phyloP scores from a whole-genome alignment of 2,329 filamentous ascomycete genomes.

The Colletotrichum shisoi region DNA sequence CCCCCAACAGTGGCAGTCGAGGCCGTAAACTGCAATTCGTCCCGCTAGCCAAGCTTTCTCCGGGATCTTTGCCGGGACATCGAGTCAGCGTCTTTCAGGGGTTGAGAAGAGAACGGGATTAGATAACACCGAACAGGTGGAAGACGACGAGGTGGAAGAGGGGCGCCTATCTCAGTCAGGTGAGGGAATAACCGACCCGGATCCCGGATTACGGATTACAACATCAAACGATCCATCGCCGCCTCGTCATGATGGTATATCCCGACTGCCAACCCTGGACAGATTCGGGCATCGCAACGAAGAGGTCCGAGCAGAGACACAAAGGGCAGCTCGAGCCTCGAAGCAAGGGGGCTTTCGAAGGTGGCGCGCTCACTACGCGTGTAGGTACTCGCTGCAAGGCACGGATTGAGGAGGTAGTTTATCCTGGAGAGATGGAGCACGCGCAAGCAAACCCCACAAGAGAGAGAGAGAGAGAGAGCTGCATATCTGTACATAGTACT shows the following conservation, averaged over 20 bases:
- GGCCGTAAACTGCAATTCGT: slow-evolving; percentile 32
- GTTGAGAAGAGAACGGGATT: too few relatives aligned
- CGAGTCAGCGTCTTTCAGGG: slow-evolving; percentile 8
- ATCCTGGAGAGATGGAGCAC: not conserved
- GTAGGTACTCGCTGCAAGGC: slow-evolving; percentile 4
- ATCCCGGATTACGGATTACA: too few relatives aligned
- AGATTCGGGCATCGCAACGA: slow-evolving; percentile 4
- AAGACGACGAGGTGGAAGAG: not conserved
- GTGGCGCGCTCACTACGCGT: not conserved
- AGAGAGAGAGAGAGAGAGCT: not conserved
- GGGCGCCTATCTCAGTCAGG: not conserved
- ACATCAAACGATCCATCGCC: not conserved
- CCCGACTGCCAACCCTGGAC: slow-evolving; percentile 22
- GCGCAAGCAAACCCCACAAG: not conserved
- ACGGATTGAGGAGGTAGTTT: slow-evolving; percentile 32
- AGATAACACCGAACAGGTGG: too few relatives aligned
- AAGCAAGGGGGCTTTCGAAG: not conserved
- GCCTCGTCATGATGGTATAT: not conserved
- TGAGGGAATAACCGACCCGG: not conserved
- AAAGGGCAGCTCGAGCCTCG: not conserved
- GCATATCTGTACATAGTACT: too few relatives aligned
- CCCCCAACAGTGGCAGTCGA: slow-evolving; percentile 16
- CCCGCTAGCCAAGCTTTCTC: slow-evolving; percentile 4
- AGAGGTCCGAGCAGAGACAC: not conserved
- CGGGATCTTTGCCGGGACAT: not conserved